These are phyloP conservation scores for Ceratocystis harringtonii DNA, from an alignment of 2,329 filamentous ascomycete species.

Conservation along the genomic window DNA sequence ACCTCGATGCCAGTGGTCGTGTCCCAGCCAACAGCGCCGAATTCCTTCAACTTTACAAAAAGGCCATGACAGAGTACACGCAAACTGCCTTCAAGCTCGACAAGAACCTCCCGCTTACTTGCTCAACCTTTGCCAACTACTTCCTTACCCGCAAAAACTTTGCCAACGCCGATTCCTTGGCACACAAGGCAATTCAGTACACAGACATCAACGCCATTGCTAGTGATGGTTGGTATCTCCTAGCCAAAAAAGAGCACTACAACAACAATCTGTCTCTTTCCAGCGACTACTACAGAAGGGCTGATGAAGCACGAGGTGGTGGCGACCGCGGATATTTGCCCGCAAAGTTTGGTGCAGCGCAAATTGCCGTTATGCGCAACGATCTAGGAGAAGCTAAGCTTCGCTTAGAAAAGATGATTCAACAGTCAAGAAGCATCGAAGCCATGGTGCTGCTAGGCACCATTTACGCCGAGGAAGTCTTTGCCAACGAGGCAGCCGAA, in stretches of 20 bases:
- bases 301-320: constrained; percentile 82
- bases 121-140: constrained; percentile 77
- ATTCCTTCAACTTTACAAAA: constrained; percentile 75
- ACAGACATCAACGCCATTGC: constrained; percentile 94
- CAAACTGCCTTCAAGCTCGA: constrained; percentile 89
- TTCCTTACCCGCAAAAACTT: constrained; percentile 74
- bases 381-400: constrained; percentile 88
- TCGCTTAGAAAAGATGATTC: constrained; percentile 82
- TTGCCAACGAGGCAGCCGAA: constrained; percentile 55
- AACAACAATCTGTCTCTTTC: constrained; percentile 60
- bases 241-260: constrained; percentile 83
- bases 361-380: constrained; percentile 69
- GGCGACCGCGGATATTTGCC: constrained; percentile 83
- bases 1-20: constrained; percentile 72
- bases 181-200: constrained; percentile 84
- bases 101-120: constrained; percentile 78
- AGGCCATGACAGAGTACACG: constrained; percentile 86
- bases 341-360: constrained; percentile 85
- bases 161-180: constrained; percentile 67
- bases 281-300: constrained; percentile 71
- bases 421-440: constrained; percentile 68
- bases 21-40: constrained; percentile 70
- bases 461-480: constrained; percentile 87
- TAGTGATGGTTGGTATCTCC: constrained; percentile 92
- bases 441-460: constrained; percentile 86